Percentiles rank a stretch among this genome's conserved stretches.
phyloP scores from a whole-genome alignment of 192 early-diverging fungal genomes.

The Chytriomyces hyalinus region DNA sequence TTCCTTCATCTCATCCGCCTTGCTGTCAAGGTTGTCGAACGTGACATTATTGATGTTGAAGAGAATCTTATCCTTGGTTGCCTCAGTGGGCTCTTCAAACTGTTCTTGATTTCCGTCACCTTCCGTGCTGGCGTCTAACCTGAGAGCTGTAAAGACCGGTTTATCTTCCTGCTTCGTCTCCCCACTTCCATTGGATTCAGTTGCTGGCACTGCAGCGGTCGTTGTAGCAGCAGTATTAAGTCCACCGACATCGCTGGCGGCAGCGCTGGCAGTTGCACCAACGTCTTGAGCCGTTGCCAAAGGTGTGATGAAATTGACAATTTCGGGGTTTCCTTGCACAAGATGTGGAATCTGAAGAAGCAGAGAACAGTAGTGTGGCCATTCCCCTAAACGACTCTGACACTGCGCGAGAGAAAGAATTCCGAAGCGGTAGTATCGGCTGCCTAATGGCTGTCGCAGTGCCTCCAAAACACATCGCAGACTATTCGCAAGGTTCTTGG shows the following conservation, averaged over 20 bases:
- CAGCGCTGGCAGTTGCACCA: not conserved
- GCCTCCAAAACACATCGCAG: slow-evolving; percentile 90
- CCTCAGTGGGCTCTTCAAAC: slow-evolving; percentile 62
- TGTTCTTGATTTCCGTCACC: slow-evolving; percentile 47
- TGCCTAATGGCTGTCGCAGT: slow-evolving; percentile 75
- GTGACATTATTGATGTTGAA: slow-evolving; percentile 98
- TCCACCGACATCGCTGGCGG: not conserved
- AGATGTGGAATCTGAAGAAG: slow-evolving; percentile 84
- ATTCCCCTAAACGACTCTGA: slow-evolving; percentile 80
- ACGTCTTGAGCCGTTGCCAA: slow-evolving; percentile 6
- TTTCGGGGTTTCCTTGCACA: slow-evolving; percentile 75
- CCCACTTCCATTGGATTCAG: slow-evolving; percentile 26
- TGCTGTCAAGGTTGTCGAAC: slow-evolving; percentile 79
- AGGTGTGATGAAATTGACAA: slow-evolving; percentile 63
- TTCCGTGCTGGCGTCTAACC: slow-evolving; percentile 56
- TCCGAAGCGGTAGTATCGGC: slow-evolving; percentile 91
- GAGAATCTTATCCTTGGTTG: slow-evolving; percentile 87
- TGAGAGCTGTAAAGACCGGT: slow-evolving; percentile 68
- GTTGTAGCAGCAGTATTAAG: not conserved
- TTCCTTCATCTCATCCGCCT: slow-evolving; percentile 78
- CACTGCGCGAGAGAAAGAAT: slow-evolving; percentile 85
- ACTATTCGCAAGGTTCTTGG: slow-evolving; percentile 79
- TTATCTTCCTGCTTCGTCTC: slow-evolving; percentile 37
- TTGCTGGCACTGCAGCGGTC: slow-evolving; percentile 3
- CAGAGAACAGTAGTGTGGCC: slow-evolving; percentile 86